phyloP scores from a whole-genome alignment of 2,329 filamentous ascomycete species.

The Fusarium fujikuroi region DNA sequence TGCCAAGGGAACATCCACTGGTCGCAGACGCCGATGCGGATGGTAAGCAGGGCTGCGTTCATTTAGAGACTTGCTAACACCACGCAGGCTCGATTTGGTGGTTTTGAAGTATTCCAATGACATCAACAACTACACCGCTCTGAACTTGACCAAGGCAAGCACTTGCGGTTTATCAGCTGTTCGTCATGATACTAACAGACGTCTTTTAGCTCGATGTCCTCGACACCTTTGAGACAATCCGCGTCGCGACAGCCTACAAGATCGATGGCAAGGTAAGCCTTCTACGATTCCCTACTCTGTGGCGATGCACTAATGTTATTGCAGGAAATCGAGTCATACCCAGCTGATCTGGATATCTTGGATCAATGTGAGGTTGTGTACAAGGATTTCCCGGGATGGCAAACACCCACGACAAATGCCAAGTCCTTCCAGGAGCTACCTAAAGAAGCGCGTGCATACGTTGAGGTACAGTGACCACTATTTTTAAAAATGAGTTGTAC shows the following conservation, averaged over 20 bases:
- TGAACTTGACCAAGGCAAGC: conserved; percentile 65
- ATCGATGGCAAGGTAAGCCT: conserved; percentile 45
- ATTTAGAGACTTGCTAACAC: not conserved
- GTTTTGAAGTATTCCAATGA: not conserved
- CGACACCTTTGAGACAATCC: conserved; percentile 78
- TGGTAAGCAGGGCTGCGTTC: conserved; percentile 50
- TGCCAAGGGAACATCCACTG: conserved; percentile 59
- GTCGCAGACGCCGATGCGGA: conserved; percentile 68
- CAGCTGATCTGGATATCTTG: conserved; percentile 68
- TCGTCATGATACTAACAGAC: conserved; percentile 1
- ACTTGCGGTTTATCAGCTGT: conserved; percentile 3
- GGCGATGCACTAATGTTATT: not conserved
- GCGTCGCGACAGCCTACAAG: conserved; percentile 78
- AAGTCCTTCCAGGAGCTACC: conserved; percentile 73
- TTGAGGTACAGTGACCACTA: conserved; percentile 52
- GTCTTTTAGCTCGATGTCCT: conserved; percentile 58
- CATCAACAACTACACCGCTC: conserved; percentile 73
- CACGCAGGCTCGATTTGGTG: not conserved
- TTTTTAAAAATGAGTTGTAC: not conserved
- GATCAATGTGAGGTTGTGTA: conserved; percentile 72
- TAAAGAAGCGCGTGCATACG: conserved; percentile 70
- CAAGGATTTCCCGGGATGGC: conserved; percentile 76
- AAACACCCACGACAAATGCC: conserved; percentile 68
- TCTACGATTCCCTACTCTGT: not conserved
- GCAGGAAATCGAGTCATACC: conserved; percentile 63